Conservation (phyloP, 2,329 filamentous ascomycete genomes). For the Ophiostoma perfectum region DNA sequence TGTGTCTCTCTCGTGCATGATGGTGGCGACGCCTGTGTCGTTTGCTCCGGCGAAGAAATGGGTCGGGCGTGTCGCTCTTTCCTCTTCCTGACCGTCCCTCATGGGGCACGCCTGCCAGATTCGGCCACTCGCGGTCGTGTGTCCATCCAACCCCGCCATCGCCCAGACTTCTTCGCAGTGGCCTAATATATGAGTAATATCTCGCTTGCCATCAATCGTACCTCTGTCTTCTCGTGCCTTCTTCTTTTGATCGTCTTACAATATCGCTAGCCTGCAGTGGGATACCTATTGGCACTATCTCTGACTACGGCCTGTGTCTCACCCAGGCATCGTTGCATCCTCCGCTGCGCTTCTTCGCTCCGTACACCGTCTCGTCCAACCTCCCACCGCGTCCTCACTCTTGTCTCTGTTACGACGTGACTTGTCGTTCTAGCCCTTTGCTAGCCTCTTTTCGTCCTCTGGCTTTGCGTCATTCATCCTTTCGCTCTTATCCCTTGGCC, state of each 20-base stretch:
- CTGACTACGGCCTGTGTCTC: neutral
- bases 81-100: slow-evolving; percentile 9
- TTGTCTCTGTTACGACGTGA: neutral
- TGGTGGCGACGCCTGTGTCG: neutral
- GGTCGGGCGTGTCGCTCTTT: slow-evolving; percentile 9
- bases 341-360: neutral
- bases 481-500: slow-evolving; percentile 10
- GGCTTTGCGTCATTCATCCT: neutral
- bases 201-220: too few species aligned
- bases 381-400: neutral
- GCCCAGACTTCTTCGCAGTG: neutral
- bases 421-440: slow-evolving; percentile 1
- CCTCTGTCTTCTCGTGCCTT: neutral
- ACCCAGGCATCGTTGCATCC: neutral
- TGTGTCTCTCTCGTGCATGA: neutral
- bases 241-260: neutral
- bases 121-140: slow-evolving; percentile 16
- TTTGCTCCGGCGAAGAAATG: neutral
- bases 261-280: too few species aligned
- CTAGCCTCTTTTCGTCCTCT: neutral
- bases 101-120: neutral
- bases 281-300: neutral
- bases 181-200: neutral
- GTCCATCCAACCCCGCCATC: slow-evolving; percentile 17
- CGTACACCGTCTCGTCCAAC: neutral